Evolutionary conservation across 1,139 yeast species (phyloP), one percentile per base, ranked within the genome.

Genomic region (Blastobotrys persicus): DNA sequence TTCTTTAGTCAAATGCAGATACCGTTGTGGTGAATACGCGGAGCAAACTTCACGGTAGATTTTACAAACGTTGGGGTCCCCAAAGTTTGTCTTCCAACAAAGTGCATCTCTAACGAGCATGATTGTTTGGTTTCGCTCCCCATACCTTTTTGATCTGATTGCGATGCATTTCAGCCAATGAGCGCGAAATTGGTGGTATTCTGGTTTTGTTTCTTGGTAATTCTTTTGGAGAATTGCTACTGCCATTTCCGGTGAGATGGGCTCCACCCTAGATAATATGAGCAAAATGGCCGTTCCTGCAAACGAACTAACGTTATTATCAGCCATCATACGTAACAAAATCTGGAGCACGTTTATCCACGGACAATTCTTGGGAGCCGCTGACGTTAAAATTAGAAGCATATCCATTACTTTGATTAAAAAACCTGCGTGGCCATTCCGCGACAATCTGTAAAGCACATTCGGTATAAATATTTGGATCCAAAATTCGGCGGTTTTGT

Each of bases 1-100:
- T 12, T 37, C 41, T 13, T 18, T 18, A n/a, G 41, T 18, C 17
- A 37, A 4, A 37, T 37, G 41, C n/a, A 37, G 19, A 37, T 37
- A 37, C 41, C 41, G 19, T 9, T 37, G 18, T 37, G 41, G 26
- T 3, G 41, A 37, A 14, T 37, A 37, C 13, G 3, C n/a, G 3
- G 41, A 18, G 14, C 41, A 9, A 6, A 37, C 41, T 18, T 37
- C 31, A 12, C 41, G 18, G 28, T 37, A 37, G 11, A 18, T 37
- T 12, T 37, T 12, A 12, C 41, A 37, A 28, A 37, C 11, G 4
- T 16, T 7, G 5, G 41, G 41, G n/a, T 37, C 41, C 3, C 41
- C 41, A 18, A 37, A 37, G 17, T 37, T 37, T 16, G 19, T 18
- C 18, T 37, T 37, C 41, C 41, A 37, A 5, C 28, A 26, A 9